Evolutionary conservation across 129 eudicot genomes (phyloP), one percentile per base, ranked within the genome.

Genomic region (Scalesia atractyloides): DNA sequence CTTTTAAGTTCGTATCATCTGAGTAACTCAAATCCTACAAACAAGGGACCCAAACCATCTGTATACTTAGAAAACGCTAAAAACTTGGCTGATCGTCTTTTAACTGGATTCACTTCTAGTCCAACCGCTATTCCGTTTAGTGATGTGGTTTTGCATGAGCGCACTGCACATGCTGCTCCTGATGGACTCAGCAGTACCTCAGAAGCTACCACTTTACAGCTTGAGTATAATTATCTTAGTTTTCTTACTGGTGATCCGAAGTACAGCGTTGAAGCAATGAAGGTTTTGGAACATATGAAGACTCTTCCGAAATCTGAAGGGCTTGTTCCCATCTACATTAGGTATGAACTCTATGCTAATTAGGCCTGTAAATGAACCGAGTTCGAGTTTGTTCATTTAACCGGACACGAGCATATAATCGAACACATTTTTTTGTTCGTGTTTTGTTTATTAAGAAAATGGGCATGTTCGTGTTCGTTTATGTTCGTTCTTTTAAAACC

Each of bases 1-100:
- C 98, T 94, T 76, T 79, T 94, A 70, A 94, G 98, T 86, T 97
- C 98, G 79, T 90, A 90, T 81, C 98, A 94, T 81, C 76, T 94
- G 57, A 88, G 97, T 79, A 82, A 83, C 49, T 72, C 77, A 34
- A 77, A 72, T 76, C 63, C 77, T 66, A 74, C 72, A 22, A 64
- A 59, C 47, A 80, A 73, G 56, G 97, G 93, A 33, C 97, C 98
- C 15, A 86, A 86, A 37, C 97, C 98, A 34, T 60, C 41, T 34
- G 85, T 90, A 30, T 94, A 94, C 72, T 76, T 94, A 54, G 92
- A 94, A 47, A 88, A 81, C 83, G 98, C 98, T 44, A 90, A 80
- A 82, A 76, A 82, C 59, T 87, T 94, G 83, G 93, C 93, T 22
- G 98, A 94, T 80, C 76, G 86, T 53, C 89, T 94, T 67, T 80